These are phyloP conservation scores for Neopestalotiopsis sp. DNA, from an alignment of 2,329 filamentous ascomycete genomes.

Conservation along the genomic window DNA sequence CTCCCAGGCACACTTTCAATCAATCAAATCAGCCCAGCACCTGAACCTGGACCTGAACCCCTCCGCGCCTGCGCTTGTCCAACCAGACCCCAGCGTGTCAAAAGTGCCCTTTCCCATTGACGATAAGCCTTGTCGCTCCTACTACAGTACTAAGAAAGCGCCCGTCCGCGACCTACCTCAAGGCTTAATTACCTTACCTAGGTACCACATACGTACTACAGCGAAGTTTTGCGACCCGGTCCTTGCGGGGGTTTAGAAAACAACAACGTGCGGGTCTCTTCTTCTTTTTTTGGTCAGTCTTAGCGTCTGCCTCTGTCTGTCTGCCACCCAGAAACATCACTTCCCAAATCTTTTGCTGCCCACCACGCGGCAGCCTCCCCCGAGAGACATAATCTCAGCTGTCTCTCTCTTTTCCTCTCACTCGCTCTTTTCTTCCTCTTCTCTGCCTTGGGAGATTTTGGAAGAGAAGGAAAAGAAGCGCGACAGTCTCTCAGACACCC, in stretches of 20 bases:
- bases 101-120: neutral
- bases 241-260: neutral
- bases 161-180: neutral
- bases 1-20: neutral
- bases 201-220: neutral
- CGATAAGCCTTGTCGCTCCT: neutral
- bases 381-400: slow-evolving; percentile 2
- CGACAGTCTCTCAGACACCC: neutral
- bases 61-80: neutral
- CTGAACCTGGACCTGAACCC: no score
- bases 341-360: neutral
- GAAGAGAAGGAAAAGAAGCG: neutral
- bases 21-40: neutral
- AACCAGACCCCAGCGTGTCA: slow-evolving; percentile 1
- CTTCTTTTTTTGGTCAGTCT: slow-evolving; percentile 2
- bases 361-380: neutral
- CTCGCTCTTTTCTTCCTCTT: neutral
- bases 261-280: neutral
- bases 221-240: slow-evolving; percentile 14
- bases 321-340: neutral
- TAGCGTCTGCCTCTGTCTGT: neutral
- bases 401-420: neutral
- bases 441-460: neutral
- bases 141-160: neutral
- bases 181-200: neutral